Evolutionary conservation across 176 grass and related monocot genomes (phyloP).

Genomic region (Rhipidocladum racemiflorum): DNA sequence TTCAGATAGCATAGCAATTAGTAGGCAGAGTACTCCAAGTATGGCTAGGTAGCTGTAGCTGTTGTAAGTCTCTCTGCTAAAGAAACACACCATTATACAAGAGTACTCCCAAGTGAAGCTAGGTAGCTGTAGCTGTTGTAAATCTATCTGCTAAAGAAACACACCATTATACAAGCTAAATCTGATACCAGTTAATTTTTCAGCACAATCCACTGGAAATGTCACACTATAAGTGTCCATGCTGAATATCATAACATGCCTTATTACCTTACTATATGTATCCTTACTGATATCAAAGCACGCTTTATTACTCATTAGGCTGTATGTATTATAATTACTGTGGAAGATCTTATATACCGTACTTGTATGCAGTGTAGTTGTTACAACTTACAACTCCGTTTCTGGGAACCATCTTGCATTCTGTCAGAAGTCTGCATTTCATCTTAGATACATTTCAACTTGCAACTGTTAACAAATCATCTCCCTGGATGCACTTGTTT

Average conservation of each 20-base stretch:
- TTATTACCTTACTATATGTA: background rate
- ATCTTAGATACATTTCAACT: background rate
- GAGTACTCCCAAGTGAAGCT: no score
- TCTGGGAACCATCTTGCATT: background rate
- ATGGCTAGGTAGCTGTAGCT: background rate
- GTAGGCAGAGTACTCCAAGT: background rate
- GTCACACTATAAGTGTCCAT: background rate
- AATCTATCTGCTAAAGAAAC: background rate
- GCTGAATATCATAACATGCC: background rate
- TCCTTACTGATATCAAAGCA: background rate
- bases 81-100: background rate
- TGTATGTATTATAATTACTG: background rate
- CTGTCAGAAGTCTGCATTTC: background rate
- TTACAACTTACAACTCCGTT: constrained; percentile 11
- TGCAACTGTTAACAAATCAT: background rate
- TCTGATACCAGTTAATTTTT: background rate
- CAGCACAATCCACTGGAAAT: background rate
- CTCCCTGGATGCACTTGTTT: background rate
- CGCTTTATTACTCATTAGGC: background rate
- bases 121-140: background rate
- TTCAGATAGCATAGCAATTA: background rate
- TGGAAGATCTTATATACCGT: background rate
- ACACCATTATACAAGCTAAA: background rate
- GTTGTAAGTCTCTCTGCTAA: background rate
- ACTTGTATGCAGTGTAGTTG: background rate